A percentile compares a stretch with the other conserved stretches of the same genome.
Evolutionary conservation across 2,329 filamentous ascomycete species (phyloP).

Genomic region (Diaporthe humulicola): DNA sequence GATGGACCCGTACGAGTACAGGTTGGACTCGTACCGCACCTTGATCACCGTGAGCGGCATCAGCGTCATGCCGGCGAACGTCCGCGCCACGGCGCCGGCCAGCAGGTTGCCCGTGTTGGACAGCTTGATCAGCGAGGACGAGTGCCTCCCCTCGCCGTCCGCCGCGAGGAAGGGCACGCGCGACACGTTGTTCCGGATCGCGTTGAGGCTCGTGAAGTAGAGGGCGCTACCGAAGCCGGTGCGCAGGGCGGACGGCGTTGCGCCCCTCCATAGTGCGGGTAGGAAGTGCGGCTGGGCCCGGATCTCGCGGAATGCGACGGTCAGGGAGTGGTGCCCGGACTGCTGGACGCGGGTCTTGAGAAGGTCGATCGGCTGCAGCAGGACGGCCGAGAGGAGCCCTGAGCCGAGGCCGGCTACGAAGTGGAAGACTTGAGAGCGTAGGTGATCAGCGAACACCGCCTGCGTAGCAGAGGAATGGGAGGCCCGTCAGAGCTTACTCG

Average conservation of each 20-base stretch:
- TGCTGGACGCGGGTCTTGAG: conserved; percentile 98
- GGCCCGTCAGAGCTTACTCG: conserved; percentile 45
- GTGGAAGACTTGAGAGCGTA: conserved; percentile 74
- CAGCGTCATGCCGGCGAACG: conserved; percentile 88
- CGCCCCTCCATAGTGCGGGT: conserved; percentile 89
- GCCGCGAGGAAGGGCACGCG: conserved; percentile 54
- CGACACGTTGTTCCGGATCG: conserved; percentile 78
- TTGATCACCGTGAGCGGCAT: conserved; percentile 98
- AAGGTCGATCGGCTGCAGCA: conserved; percentile 94
- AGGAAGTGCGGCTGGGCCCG: conserved; percentile 73
- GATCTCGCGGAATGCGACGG: conserved; percentile 77
- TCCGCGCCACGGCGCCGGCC: conserved; percentile 86
- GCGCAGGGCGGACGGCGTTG: conserved; percentile 90
- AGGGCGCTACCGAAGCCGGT: conserved; percentile 94
- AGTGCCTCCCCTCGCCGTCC: conserved; percentile 63
- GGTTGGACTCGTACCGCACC: conserved; percentile 90
- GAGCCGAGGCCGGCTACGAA: conserved; percentile 90
- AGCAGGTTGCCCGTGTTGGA: conserved; percentile 87
- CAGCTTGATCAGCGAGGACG: conserved; percentile 84
- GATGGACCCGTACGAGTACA: conserved; percentile 87
- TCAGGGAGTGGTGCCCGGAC: conserved; percentile 78
- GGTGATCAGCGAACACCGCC: conserved; percentile 14
- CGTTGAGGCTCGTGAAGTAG: conserved; percentile 92
- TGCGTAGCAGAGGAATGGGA: not conserved
- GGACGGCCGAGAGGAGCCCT: conserved; percentile 87